Evolutionary conservation across 1,139 yeast genomes (phyloP).

Genomic region (Candida sp.): DNA sequence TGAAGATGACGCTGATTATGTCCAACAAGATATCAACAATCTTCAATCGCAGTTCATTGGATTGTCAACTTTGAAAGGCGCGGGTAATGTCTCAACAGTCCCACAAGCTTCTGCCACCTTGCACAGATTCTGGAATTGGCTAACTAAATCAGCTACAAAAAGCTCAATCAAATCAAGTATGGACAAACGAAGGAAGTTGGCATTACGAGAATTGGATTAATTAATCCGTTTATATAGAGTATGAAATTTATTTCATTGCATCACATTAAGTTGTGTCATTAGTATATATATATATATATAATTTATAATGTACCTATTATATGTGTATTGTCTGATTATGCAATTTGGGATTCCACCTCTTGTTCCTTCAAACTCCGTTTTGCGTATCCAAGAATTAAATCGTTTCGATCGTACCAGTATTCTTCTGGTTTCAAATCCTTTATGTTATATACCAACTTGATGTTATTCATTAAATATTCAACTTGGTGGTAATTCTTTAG

Average conservation of each 20-base stretch:
- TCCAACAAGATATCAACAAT: conserved; percentile 26
- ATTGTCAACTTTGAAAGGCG: conserved; percentile 41
- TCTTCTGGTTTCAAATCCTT: conserved; percentile 13
- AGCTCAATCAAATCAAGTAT: conserved; percentile 21
- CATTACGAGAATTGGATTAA: conserved; percentile 38
- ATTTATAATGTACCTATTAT: background rate
- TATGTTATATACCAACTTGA: conserved; percentile 19
- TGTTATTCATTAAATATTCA: conserved; percentile 19
- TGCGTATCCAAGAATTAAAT: conserved; percentile 27
- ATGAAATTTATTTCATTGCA: background rate
- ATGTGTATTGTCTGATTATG: background rate
- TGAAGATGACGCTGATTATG: conserved; percentile 17
- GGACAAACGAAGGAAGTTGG: conserved; percentile 42
- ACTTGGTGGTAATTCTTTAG: conserved; percentile 26
- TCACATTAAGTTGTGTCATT: background rate
- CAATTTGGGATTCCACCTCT: background rate
- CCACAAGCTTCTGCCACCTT: conserved; percentile 21
- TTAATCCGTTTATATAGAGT: background rate
- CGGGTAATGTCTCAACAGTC: conserved; percentile 27
- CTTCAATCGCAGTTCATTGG: conserved; percentile 37
- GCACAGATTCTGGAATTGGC: conserved; percentile 25
- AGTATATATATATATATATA: background rate
- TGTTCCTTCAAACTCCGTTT: conserved; percentile 16
- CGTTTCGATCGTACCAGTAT: conserved; percentile 36
- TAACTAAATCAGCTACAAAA: conserved; percentile 11